Conservation (phyloP, 257 asterid genomes). For the Handroanthus guayacan region DNA sequence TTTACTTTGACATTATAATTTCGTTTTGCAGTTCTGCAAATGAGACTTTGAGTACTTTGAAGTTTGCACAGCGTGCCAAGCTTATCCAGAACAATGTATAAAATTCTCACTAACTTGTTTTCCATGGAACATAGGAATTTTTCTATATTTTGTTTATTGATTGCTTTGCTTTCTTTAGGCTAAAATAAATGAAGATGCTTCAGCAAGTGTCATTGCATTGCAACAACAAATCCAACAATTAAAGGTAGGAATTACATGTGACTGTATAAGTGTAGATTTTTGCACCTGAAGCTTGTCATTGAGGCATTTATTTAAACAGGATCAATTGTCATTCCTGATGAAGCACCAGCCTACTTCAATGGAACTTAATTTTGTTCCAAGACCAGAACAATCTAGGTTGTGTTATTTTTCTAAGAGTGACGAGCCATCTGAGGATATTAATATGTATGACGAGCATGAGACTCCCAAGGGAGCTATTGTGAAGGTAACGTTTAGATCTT, state of each 20-base stretch:
- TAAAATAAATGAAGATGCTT: slow-evolving; percentile 89
- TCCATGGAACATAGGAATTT: slow-evolving; percentile 17
- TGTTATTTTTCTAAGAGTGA: slow-evolving; percentile 45
- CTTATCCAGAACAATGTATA: slow-evolving; percentile 88
- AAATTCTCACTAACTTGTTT: slow-evolving; percentile 28
- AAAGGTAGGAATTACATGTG: slow-evolving; percentile 55
- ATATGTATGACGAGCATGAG: slow-evolving; percentile 38
- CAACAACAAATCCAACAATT: slow-evolving; percentile 77
- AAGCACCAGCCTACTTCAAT: slow-evolving; percentile 55
- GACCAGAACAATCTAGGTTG: slow-evolving; percentile 42
- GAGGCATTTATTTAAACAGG: slow-evolving; percentile 55
- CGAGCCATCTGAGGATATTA: slow-evolving; percentile 45
- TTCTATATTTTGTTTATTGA: slow-evolving; percentile 30
- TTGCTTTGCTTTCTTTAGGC: slow-evolving; percentile 57
- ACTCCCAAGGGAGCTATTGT: slow-evolving; percentile 33
- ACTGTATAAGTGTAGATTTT: slow-evolving; percentile 34
- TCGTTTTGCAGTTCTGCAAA: slow-evolving; percentile 66
- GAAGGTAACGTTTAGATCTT: slow-evolving; percentile 46
- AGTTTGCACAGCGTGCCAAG: slow-evolving; percentile 91
- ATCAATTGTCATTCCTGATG: slow-evolving; percentile 75
- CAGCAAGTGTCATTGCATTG: slow-evolving; percentile 72
- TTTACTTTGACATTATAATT: neutral
- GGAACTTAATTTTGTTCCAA: slow-evolving; percentile 40
- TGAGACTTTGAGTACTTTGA: slow-evolving; percentile 84
- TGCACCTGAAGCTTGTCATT: slow-evolving; percentile 34